Evolutionary conservation across 345 rosid species (phyloP).

Genomic region (Eucalyptus regnans): DNA sequence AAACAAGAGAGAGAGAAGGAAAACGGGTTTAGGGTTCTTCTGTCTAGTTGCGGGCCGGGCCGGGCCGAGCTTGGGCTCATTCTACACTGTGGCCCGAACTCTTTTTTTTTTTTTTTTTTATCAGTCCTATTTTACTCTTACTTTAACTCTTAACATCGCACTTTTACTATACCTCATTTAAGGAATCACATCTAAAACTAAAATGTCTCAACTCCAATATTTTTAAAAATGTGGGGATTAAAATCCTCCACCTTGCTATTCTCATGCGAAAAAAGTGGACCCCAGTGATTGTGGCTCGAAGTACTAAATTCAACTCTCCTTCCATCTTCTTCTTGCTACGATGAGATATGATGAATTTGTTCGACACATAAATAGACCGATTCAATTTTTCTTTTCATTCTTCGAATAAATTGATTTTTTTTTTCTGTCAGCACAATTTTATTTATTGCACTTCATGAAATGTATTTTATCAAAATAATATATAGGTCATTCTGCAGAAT

Average conservation of each 20-base stretch:
- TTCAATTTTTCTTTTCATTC: no score
- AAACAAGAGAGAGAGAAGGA: not conserved
- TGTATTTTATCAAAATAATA: fast-evolving
- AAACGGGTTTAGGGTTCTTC: not conserved
- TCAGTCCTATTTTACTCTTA: fast-evolving
- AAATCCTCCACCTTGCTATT: no score
- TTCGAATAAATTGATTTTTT: not conserved
- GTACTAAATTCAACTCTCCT: no score
- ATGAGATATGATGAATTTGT: not conserved
- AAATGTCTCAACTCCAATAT: no score
- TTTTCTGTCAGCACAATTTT: not conserved
- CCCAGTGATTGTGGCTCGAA: no score
- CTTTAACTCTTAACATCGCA: no score
- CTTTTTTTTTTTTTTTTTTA: no score
- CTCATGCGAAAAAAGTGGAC: no score
- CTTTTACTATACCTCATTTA: no score
- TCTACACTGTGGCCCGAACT: not conserved
- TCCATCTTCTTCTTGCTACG: not conserved
- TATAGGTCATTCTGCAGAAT: fast-evolving
- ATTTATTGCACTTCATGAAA: not conserved
- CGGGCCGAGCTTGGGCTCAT: not conserved
- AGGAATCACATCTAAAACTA: no score
- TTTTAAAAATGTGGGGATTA: no score
- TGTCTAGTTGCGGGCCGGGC: not conserved
- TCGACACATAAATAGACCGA: no score